Evolutionary conservation across 345 rosid genomes (phyloP).

Genomic region (Boechera divaricarpa): DNA sequence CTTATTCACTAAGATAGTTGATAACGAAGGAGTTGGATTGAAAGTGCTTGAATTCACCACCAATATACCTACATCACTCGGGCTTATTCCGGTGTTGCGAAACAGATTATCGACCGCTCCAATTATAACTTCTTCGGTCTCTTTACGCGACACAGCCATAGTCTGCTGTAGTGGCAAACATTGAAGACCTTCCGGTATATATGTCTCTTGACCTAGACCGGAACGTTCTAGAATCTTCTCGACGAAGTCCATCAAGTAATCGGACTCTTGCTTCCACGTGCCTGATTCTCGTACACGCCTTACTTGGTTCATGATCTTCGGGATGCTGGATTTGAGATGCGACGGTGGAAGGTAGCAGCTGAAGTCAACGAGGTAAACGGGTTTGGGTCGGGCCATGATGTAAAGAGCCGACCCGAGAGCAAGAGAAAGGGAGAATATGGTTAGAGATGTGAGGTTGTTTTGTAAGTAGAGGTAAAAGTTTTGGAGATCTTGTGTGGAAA

Average conservation of each 20-base stretch:
- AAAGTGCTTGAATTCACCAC: slow-evolving; percentile 46
- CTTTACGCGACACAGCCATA: slow-evolving; percentile 40
- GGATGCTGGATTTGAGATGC: slow-evolving; percentile 38
- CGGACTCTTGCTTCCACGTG: slow-evolving; percentile 23
- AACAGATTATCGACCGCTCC: slow-evolving; percentile 39
- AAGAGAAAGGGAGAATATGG: slow-evolving; percentile 24
- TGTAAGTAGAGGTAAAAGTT: slow-evolving; percentile 34
- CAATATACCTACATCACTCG: slow-evolving; percentile 42
- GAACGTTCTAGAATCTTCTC: slow-evolving; percentile 47
- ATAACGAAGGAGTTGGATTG: slow-evolving; percentile 46
- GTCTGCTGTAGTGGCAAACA: slow-evolving; percentile 33
- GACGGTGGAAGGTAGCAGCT: slow-evolving; percentile 45
- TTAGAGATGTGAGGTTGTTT: slow-evolving; percentile 33
- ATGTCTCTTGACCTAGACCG: slow-evolving; percentile 47
- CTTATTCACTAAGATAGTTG: slow-evolving; percentile 34
- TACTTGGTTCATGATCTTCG: slow-evolving; percentile 39
- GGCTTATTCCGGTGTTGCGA: slow-evolving; percentile 38
- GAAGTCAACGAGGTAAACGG: slow-evolving; percentile 44
- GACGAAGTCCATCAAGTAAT: slow-evolving; percentile 47
- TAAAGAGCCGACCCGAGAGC: slow-evolving; percentile 22
- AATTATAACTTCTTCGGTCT: slow-evolving; percentile 41
- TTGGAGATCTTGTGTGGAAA: slow-evolving; percentile 42
- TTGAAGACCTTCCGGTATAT: slow-evolving; percentile 42
- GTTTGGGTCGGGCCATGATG: slow-evolving; percentile 37
- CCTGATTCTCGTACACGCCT: slow-evolving; percentile 35